Evolutionary conservation across 176 grass and related monocot species (phyloP).

Genomic region (Triticum timopheevii): DNA sequence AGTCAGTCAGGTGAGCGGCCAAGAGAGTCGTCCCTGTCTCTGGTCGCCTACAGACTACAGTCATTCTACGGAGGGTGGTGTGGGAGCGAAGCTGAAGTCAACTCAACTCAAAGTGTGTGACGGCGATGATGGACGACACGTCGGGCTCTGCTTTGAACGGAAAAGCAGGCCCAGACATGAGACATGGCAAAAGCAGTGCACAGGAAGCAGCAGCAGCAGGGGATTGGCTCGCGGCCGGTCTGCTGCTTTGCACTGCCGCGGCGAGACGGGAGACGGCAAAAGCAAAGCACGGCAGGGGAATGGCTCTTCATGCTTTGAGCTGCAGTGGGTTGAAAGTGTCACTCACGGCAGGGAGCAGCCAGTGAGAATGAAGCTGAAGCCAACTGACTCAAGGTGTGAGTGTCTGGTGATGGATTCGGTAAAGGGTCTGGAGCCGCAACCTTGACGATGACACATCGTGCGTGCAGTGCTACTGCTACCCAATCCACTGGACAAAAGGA

Average conservation of each 20-base stretch:
- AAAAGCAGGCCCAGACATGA: background rate
- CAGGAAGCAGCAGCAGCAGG: background rate
- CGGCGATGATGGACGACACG: background rate
- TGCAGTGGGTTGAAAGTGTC: background rate
- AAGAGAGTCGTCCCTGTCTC: background rate
- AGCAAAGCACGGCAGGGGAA: background rate
- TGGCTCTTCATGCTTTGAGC: background rate
- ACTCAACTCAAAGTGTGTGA: background rate
- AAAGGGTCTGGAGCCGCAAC: background rate
- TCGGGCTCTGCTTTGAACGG: background rate
- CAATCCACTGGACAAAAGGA: too few relatives aligned
- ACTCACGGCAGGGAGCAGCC: background rate
- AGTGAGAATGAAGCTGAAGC: background rate
- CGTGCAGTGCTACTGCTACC: too few relatives aligned
- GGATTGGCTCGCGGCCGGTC: background rate
- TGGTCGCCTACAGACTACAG: background rate
- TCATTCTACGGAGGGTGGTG: background rate
- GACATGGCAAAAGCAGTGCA: background rate
- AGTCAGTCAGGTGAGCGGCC: background rate
- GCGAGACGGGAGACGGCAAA: background rate
- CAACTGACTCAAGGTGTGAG: background rate
- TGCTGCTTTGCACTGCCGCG: background rate
- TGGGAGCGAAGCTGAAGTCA: background rate
- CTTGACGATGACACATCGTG: background rate
- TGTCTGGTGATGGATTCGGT: background rate